Conservation (phyloP, 352 stramenopile species). For the Pythium aquatile region DNA sequence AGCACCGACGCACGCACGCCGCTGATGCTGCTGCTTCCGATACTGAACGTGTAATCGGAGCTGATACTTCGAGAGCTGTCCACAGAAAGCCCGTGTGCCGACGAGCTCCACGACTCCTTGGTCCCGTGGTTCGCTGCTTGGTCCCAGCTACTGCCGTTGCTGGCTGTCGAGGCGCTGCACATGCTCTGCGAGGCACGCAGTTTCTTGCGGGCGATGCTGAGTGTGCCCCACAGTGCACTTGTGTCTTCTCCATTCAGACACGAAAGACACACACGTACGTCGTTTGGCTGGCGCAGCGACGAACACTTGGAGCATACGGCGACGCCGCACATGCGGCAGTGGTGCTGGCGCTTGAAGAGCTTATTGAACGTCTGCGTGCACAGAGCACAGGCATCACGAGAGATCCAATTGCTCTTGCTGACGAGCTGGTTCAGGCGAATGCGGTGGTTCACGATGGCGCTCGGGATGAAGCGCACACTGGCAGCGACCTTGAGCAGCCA, state of each 20-base stretch:
- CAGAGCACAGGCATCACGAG: slow-evolving; percentile 57
- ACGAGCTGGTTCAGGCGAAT: slow-evolving; percentile 65
- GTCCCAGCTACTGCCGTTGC: slow-evolving; percentile 13
- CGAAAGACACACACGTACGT: slow-evolving; percentile 63
- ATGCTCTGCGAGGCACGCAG: slow-evolving; percentile 18
- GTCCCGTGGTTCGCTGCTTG: slow-evolving; percentile 19
- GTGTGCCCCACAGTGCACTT: slow-evolving; percentile 34
- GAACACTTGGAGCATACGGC: slow-evolving; percentile 81
- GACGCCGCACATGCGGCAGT: slow-evolving; percentile 74
- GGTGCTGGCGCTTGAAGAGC: slow-evolving; percentile 69
- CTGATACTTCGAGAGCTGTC: slow-evolving; percentile 5
- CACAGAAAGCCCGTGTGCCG: slow-evolving; percentile 10
- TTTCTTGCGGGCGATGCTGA: slow-evolving; percentile 44
- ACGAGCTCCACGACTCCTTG: slow-evolving; percentile 38
- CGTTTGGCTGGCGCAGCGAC: slow-evolving; percentile 41
- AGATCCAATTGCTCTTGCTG: slow-evolving; percentile 55
- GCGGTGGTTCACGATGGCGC: slow-evolving; percentile 67
- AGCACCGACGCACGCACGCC: slow-evolving; percentile 20
- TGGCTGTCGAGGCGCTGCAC: slow-evolving; percentile 12
- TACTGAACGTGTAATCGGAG: slow-evolving; percentile 6
- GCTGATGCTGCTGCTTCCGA: slow-evolving; percentile 24
- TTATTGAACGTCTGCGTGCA: slow-evolving; percentile 63
- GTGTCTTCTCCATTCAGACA: slow-evolving; percentile 66
- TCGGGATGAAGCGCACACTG: slow-evolving; percentile 55
- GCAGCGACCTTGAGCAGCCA: slow-evolving; percentile 63